Evolutionary conservation across 129 eudicot genomes (phyloP).

Genomic region (Tagetes erecta): DNA sequence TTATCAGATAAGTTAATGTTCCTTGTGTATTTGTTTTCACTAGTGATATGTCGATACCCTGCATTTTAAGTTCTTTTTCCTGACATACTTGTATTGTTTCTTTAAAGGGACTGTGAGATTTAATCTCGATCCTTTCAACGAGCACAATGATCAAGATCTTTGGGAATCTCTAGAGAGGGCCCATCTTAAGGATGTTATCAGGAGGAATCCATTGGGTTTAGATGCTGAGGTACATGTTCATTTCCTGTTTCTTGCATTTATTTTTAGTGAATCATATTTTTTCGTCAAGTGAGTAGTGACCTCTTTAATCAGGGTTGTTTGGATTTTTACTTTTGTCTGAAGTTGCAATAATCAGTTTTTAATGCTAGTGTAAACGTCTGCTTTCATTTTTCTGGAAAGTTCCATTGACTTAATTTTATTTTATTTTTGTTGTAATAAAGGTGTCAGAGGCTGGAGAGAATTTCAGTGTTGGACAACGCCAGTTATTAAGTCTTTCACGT

Average conservation of each 20-base stretch:
- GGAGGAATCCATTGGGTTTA: conserved; percentile 81
- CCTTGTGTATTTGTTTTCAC: not conserved
- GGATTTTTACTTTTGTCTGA: not conserved
- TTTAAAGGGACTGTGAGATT: conserved; percentile 81
- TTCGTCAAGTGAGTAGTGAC: no score
- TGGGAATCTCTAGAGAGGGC: conserved; percentile 99
- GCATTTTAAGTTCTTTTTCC: conserved; percentile 4
- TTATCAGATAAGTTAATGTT: not conserved
- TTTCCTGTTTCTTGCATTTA: conserved; percentile 13
- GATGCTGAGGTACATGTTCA: conserved; percentile 77
- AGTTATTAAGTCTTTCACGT: conserved; percentile 86
- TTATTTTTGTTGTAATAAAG: conserved; percentile 33
- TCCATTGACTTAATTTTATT: not conserved
- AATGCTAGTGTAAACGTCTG: not conserved
- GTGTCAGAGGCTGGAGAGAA: conserved; percentile 96
- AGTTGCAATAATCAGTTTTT: not conserved
- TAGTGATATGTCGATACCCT: not conserved
- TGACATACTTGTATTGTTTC: conserved; percentile 17
- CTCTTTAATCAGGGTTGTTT: no score
- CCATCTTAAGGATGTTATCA: conserved; percentile 78
- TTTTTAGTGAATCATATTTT: not conserved
- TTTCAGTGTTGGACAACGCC: conserved; percentile 97
- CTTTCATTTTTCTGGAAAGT: not conserved
- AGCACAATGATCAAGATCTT: conserved; percentile 88
- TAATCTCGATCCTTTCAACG: conserved; percentile 92